Percentiles rank a stretch among this genome's conserved stretches.
phyloP scores from a whole-genome alignment of 345 rosid genomes.

The Pistacia integerrima region DNA sequence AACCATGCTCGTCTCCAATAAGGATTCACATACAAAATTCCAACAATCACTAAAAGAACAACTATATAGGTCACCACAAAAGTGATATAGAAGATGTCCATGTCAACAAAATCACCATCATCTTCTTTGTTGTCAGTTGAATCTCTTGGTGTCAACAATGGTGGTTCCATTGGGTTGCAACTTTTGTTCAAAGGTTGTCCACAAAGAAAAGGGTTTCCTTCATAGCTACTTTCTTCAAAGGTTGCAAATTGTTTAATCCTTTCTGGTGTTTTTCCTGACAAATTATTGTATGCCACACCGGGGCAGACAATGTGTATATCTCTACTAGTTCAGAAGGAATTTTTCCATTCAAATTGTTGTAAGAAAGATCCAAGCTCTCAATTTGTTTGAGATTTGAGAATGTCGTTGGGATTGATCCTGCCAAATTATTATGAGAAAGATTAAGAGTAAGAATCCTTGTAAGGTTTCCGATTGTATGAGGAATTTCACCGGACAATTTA shows the following conservation, averaged over 20 bases:
- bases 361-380: conserved; percentile 40
- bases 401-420: conserved; percentile 30
- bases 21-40: neutral
- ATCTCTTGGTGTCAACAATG: neutral
- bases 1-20: neutral
- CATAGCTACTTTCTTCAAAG: neutral
- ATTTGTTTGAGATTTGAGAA: conserved; percentile 26
- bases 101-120: neutral
- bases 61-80: neutral
- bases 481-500: conserved; percentile 34
- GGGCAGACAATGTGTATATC: neutral
- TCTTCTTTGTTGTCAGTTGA: neutral
- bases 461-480: conserved; percentile 27
- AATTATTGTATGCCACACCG: conserved; percentile 5
- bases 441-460: conserved; percentile 18
- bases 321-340: conserved; percentile 31
- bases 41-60: neutral
- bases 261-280: conserved; percentile 17
- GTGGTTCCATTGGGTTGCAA: neutral
- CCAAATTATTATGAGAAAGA: conserved; percentile 35
- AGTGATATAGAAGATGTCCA: neutral
- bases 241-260: neutral
- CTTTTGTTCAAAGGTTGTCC: neutral
- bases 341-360: conserved; percentile 23
- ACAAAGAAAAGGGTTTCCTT: neutral